These are phyloP conservation scores for Adansonia rubrostipa DNA, from an alignment of 441 rosid species.

Conservation along the genomic window DNA sequence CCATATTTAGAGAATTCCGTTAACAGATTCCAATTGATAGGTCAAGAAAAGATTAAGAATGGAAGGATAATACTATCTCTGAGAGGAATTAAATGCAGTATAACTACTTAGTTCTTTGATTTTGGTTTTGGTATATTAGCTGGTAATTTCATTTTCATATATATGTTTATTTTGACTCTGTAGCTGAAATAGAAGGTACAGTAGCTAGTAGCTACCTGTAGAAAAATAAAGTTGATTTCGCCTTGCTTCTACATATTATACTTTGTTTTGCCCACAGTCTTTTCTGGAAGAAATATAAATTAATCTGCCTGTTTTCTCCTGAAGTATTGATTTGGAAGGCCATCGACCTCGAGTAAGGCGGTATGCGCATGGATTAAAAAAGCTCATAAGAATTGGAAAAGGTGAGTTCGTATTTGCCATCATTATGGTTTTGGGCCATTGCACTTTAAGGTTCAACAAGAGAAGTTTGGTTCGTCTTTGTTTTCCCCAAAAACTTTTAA, in stretches of 20 bases:
- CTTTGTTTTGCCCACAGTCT: constrained; percentile 10
- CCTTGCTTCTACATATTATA: constrained; percentile 4
- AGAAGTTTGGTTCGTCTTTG: neutral
- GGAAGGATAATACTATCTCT: constrained; percentile 9
- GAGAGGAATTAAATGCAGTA: neutral
- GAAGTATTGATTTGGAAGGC: constrained; percentile 87
- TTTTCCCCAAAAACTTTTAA: neutral
- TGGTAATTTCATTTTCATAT: neutral
- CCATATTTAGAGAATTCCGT: constrained; percentile 1
- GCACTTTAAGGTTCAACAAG: neutral
- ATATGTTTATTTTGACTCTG: constrained; percentile 20
- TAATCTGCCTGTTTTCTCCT: constrained; percentile 33
- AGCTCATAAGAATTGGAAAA: constrained; percentile 86
- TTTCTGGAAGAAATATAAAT: constrained; percentile 23
- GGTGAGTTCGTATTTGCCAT: constrained; percentile 53
- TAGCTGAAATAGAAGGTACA: constrained; percentile 18
- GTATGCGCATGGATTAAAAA: constrained; percentile 84
- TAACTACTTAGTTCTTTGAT: constrained; percentile 9
- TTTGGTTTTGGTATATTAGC: constrained; percentile 18
- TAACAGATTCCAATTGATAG: constrained; percentile 17
- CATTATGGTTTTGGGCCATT: constrained; percentile 18
- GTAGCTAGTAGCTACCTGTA: constrained; percentile 15
- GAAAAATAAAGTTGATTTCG: constrained; percentile 1
- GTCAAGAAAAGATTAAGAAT: constrained; percentile 1
- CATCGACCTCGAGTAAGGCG: constrained; percentile 93